Evolutionary conservation across 148 eudicot genomes (phyloP).

Genomic region (Rhododendron griersonianum): DNA sequence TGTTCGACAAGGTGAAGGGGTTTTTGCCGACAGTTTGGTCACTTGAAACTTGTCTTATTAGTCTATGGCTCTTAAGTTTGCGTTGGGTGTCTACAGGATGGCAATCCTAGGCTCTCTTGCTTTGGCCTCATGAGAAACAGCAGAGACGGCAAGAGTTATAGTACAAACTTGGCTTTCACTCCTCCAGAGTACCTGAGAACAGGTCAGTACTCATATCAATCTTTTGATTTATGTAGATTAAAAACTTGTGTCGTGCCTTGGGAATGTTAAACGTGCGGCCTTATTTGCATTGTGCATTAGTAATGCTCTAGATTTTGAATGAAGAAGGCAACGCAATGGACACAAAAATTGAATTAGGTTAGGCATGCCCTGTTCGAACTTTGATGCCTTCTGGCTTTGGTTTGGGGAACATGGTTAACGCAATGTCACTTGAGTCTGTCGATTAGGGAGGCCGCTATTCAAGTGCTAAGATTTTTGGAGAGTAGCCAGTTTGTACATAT

Average conservation of each 20-base stretch:
- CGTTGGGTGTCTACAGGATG: constrained; percentile 30
- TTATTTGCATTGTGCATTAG: background rate
- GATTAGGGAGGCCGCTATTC: background rate
- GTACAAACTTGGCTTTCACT: constrained; percentile 72
- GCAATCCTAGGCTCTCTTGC: constrained; percentile 75
- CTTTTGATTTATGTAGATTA: background rate
- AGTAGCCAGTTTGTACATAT: background rate
- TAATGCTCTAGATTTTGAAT: background rate
- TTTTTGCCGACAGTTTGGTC: background rate
- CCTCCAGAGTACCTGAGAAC: constrained; percentile 77
- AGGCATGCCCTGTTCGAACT: background rate
- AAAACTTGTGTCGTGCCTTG: background rate
- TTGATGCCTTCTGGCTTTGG: background rate
- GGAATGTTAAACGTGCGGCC: background rate
- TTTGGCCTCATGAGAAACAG: constrained; percentile 77
- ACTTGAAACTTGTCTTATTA: background rate
- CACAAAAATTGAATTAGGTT: background rate
- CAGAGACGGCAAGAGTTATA: constrained; percentile 73
- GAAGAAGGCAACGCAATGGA: background rate
- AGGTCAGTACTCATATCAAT: constrained; percentile 25
- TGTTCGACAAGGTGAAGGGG: constrained; percentile 50
- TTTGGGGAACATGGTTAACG: background rate
- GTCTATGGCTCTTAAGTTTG: background rate
- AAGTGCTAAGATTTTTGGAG: background rate
- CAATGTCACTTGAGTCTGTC: background rate